Evolutionary conservation across 2,329 filamentous ascomycete genomes (phyloP).

Genomic region (Saccharata proteae): DNA sequence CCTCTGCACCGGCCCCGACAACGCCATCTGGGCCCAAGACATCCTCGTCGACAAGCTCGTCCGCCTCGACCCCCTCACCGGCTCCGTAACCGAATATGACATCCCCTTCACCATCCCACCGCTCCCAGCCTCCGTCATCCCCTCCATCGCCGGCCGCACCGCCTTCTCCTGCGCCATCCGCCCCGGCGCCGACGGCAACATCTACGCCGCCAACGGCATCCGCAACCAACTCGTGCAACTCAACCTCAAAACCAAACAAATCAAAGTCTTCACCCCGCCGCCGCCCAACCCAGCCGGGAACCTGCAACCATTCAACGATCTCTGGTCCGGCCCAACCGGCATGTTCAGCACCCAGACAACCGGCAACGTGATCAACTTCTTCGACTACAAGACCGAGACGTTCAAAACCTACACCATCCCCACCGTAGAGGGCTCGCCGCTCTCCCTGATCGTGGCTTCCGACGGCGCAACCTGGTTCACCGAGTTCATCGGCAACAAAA

Average conservation of each 20-base stretch:
- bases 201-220: constrained; percentile 13
- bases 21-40: too few relatives aligned
- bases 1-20: too few relatives aligned
- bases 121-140: background rate
- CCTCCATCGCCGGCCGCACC: background rate
- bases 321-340: constrained; percentile 11
- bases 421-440: constrained; percentile 10
- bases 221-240: constrained; percentile 15
- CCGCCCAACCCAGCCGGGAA: constrained; percentile 12
- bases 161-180: background rate
- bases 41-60: background rate
- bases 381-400: constrained; percentile 13
- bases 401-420: constrained; percentile 14
- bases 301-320: constrained; percentile 13
- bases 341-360: constrained; percentile 14
- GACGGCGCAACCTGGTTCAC: background rate
- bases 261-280: constrained; percentile 11
- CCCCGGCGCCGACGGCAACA: constrained; percentile 11
- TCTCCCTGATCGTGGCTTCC: background rate
- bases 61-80: background rate
- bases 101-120: background rate
- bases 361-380: constrained; percentile 10
- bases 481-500: background rate
- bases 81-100: background rate
- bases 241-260: constrained; percentile 9